Evolutionary conservation across 2,329 filamentous ascomycete species (phyloP), one percentile per base, ranked within the genome.

Genomic region (Colletotrichum trifolii): DNA sequence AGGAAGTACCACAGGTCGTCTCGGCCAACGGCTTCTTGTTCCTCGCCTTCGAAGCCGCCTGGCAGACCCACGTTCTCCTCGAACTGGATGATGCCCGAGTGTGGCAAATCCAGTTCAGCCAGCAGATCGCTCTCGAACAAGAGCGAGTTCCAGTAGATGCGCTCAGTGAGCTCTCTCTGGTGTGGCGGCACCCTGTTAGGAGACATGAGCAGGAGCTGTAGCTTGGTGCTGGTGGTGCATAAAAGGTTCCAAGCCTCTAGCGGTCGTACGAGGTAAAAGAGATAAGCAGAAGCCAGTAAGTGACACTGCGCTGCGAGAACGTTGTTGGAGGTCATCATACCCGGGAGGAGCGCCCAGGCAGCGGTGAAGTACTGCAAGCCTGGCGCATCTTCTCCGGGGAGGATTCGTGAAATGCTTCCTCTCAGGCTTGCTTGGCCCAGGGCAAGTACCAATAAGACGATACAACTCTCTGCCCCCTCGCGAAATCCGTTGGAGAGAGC

Each of bases 1-100:
- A 95, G 80, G 71, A 95, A 95, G 73, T 96, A 96, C 91, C 92
- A 95, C 12, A 95, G 81, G 64, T 95, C 91, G 71, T 95, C 92
- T 53, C 88, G 86, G 11, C 90, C 91, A 8, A 88, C 86, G 7
- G 85, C 81, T 68, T 87, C 85, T 8, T 82, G 81, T 68, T 89
- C 87, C 60, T 89, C 88, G n/a, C 89, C 88, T 71, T 92, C 90
- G 69, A 95, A 96, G 0, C 90, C 90, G 5, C 91, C 89, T 1
- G 92, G 92, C 1, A 96, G 81, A 9, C 91, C 91, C 63, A 95
- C 91, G 17, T 88, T 88, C 71, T 95, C 92, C 75, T 95, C 92
- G 60, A 93, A 93, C 69, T 93, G 89, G 25, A 93, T 91, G 54
- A 95, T 91, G 6, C 92, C 92, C 3, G 91, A 94, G 74, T 95